These are phyloP conservation scores for Taphrina sp. DNA, from an alignment of 1,139 yeast genomes.

Conservation along the genomic window DNA sequence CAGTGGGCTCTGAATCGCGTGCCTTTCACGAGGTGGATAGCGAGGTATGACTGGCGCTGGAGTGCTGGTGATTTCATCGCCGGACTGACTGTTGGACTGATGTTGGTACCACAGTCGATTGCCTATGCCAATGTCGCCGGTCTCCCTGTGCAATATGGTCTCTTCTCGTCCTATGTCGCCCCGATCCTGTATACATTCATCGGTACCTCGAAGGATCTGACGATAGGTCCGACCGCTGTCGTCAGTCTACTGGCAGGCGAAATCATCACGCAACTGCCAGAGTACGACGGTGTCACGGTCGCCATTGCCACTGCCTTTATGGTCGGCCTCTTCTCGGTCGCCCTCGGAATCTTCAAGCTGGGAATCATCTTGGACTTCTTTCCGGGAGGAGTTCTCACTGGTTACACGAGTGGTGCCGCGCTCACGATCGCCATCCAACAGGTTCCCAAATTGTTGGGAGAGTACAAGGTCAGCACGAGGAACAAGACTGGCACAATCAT, in stretches of 20 bases:
- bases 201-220: slow-evolving; percentile 93
- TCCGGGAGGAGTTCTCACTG: slow-evolving; percentile 88
- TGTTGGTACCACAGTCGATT: slow-evolving; percentile 93
- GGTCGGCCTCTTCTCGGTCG: slow-evolving; percentile 52
- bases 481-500: slow-evolving; percentile 75
- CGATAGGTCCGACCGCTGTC: slow-evolving; percentile 96
- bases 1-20: slow-evolving; percentile 44
- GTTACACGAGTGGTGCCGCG: slow-evolving; percentile 94
- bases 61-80: slow-evolving; percentile 79
- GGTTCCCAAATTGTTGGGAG: slow-evolving; percentile 84
- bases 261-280: slow-evolving; percentile 64
- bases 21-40: slow-evolving; percentile 79
- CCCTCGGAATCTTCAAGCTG: slow-evolving; percentile 73
- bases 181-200: slow-evolving; percentile 83
- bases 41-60: slow-evolving; percentile 79
- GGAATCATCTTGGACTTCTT: slow-evolving; percentile 87
- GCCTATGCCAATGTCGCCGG: slow-evolving; percentile 89
- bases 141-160: slow-evolving; percentile 76
- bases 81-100: slow-evolving; percentile 90
- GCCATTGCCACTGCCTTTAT: slow-evolving; percentile 82
- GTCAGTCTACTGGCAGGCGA: slow-evolving; percentile 86
- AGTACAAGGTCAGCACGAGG: slow-evolving; percentile 42
- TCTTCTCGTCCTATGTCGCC: slow-evolving; percentile 90
- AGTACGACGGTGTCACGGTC: slow-evolving; percentile 60
- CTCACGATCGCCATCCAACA: slow-evolving; percentile 77